Evolutionary conservation across 2,329 filamentous ascomycete genomes (phyloP).

Genomic region (Neurospora sp.): DNA sequence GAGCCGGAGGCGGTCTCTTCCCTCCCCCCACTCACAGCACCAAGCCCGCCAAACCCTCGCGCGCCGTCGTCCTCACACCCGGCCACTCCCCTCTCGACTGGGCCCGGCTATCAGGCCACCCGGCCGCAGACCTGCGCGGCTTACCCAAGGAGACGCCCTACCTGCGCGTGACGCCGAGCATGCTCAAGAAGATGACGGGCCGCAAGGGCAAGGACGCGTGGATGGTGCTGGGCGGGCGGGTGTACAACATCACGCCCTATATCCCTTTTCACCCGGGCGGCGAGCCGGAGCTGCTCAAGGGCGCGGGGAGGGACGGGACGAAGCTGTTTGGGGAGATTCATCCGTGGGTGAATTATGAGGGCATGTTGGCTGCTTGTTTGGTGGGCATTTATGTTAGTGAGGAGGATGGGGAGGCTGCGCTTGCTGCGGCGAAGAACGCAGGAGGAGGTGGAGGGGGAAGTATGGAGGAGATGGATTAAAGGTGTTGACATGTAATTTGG

Average conservation of each 20-base stretch:
- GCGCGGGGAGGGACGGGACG: conserved; percentile 52
- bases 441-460: conserved; percentile 19
- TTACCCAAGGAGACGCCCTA: conserved; percentile 41
- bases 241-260: conserved; percentile 92
- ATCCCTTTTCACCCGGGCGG: conserved; percentile 85
- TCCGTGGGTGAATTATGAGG: conserved; percentile 64
- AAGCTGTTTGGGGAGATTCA: conserved; percentile 57
- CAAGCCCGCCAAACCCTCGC: conserved; percentile 45
- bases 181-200: conserved; percentile 70
- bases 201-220: conserved; percentile 80
- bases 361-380: conserved; percentile 55
- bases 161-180: conserved; percentile 70
- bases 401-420: conserved; percentile 29
- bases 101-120: conserved; percentile 63
- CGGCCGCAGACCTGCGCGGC: conserved; percentile 58
- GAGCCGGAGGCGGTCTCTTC: conserved; percentile 26
- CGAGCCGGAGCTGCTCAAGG: conserved; percentile 58
- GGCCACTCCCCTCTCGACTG: conserved; percentile 94
- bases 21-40: conserved; percentile 45
- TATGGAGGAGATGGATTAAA: conserved; percentile 51
- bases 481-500: background rate
- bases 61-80: conserved; percentile 73
- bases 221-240: conserved; percentile 80
- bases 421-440: conserved; percentile 7
- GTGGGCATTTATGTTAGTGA: conserved; percentile 56